Evolutionary conservation across 345 rosid species (phyloP).

Genomic region (Salix purpurea): DNA sequence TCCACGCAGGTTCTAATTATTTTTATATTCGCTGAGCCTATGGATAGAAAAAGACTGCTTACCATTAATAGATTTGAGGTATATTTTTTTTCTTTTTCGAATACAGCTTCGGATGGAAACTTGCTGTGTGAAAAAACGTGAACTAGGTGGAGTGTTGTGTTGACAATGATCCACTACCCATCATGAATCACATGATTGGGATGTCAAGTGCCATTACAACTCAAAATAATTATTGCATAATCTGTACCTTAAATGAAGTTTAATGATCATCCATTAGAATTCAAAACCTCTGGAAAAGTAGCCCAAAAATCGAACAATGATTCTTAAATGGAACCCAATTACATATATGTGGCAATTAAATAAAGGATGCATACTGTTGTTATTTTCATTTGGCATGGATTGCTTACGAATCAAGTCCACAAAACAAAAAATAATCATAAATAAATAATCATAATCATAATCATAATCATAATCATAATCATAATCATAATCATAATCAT

Average conservation of each 20-base stretch:
- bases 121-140: slow-evolving; percentile 13
- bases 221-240: background rate
- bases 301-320: background rate
- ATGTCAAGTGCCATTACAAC: slow-evolving; percentile 1
- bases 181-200: slow-evolving; percentile 9
- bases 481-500: too few species aligned
- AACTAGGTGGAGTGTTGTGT: slow-evolving; percentile 29
- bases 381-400: slow-evolving; percentile 3
- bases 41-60: slow-evolving; percentile 19
- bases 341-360: background rate
- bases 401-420: slow-evolving; percentile 32
- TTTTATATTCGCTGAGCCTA: background rate
- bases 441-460: too few species aligned
- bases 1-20: background rate
- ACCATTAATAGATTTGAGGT: background rate
- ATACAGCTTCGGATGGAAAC: background rate
- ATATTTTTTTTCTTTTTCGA: background rate
- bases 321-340: background rate
- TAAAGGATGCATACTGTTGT: background rate
- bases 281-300: background rate
- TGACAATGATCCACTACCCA: slow-evolving; percentile 29
- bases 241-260: background rate
- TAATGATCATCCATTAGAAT: background rate
- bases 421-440: slow-evolving; percentile 5
- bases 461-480: too few species aligned